Evolutionary conservation across 2,329 filamentous ascomycete genomes (phyloP), one percentile per base, ranked within the genome.

Genomic region (Fonsecaea monophora): DNA sequence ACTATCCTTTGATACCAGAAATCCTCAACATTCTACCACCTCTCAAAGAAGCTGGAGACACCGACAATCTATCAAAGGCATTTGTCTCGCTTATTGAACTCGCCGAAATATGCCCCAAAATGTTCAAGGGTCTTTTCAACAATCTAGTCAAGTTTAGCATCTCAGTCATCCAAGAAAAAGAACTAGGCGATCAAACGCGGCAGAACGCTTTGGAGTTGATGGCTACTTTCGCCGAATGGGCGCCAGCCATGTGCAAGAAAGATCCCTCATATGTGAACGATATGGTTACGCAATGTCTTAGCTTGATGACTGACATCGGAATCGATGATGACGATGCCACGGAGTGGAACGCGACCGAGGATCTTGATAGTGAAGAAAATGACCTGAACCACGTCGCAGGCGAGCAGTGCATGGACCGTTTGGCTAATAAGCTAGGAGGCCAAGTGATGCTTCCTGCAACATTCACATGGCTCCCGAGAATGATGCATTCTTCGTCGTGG

Each of bases 251-350:
- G 89, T 98, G 95, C 83, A 92, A 90, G 77, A 97, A 97, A 78
- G 94, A 99, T 76, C 80, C 89, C n/a, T 90, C 89, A 10, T 99
- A 96, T 80, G 95, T 94, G 1, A 89, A 87, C 68, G 93, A 97
- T 71, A 99, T 99, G 95, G 96, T 99, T 71, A 98, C 94, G 0
- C 95, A 99, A 79, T 99, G 95, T 78, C 82, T 99, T 72, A 98
- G 94, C 73, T 82, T 99, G 73, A 99, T 99, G 95, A 98, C 95
- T 3, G 95, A 99, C 77, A 90, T 99, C 68, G 95, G 94, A 45
- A 85, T 90, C 68, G 95, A 98, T 73, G 95, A 99, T 73, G 94
- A 99, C 64, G 93, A 98, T 82, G 94, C 94, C 3, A 84, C 90
- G 18, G 95, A 98, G 73, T 99, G 95, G 95, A 91, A 97, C 71